phyloP scores from a whole-genome alignment of 2,329 filamentous ascomycete genomes.

The Aspergillus piperis region DNA sequence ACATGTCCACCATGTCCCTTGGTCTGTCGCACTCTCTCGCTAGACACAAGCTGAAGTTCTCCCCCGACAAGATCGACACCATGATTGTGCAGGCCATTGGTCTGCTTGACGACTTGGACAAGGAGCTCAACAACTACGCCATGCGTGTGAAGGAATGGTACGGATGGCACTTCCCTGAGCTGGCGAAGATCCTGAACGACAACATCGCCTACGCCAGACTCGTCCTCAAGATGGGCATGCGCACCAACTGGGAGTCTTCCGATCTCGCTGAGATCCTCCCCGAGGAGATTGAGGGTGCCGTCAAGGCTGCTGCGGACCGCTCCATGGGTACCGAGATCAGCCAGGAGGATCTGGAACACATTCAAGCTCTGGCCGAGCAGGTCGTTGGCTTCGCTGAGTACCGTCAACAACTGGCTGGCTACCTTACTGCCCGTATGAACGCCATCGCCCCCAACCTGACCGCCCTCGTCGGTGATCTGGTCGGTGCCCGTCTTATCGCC shows the following conservation, averaged over 20 bases:
- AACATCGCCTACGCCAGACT: conserved; percentile 92
- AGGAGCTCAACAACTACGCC: conserved; percentile 97
- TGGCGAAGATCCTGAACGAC: conserved; percentile 96
- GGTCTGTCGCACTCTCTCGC: conserved; percentile 97
- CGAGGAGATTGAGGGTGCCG: conserved; percentile 86
- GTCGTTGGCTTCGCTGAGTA: conserved; percentile 91
- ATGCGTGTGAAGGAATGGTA: conserved; percentile 99
- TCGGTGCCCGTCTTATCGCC: conserved; percentile 91
- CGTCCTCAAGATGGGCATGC: conserved; percentile 85
- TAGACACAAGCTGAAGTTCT: conserved; percentile 98
- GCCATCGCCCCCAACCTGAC: conserved; percentile 96
- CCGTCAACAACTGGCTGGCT: conserved; percentile 81
- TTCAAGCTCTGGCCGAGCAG: conserved; percentile 86
- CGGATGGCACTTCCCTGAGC: conserved; percentile 98
- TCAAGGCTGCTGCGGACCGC: conserved; percentile 93
- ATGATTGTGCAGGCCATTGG: conserved; percentile 99
- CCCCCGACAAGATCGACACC: conserved; percentile 95
- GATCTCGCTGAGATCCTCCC: conserved; percentile 90
- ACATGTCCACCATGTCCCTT: conserved; percentile 90
- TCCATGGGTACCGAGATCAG: conserved; percentile 99
- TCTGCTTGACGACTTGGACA: conserved; percentile 92
- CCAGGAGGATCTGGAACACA: conserved; percentile 88
- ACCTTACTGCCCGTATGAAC: conserved; percentile 90
- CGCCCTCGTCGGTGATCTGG: conserved; percentile 85
- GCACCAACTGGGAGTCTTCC: conserved; percentile 71